Evolutionary conservation across 805 yeast species (phyloP).

Genomic region (Saccharomycopsis javanensis): DNA sequence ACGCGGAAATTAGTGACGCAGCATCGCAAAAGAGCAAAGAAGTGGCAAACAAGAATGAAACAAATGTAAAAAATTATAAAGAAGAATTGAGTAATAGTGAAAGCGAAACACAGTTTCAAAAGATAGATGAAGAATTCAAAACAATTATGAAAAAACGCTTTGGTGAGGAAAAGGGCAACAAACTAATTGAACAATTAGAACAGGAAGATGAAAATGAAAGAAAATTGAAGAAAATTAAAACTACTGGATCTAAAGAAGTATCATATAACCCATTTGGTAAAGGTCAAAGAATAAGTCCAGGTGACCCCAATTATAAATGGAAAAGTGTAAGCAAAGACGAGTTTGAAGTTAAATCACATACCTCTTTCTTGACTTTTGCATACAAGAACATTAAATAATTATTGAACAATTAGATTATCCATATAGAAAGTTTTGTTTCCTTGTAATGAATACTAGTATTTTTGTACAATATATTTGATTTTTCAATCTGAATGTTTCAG

Average conservation of each 20-base stretch:
- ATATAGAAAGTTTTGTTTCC: background rate
- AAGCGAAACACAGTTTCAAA: constrained; percentile 20
- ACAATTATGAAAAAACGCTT: constrained; percentile 80
- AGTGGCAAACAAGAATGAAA: constrained; percentile 20
- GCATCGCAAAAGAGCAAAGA: no score
- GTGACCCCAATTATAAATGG: constrained; percentile 78
- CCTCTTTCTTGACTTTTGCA: constrained; percentile 92
- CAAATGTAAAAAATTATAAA: constrained; percentile 21
- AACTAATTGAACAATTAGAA: constrained; percentile 6
- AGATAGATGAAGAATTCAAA: constrained; percentile 42
- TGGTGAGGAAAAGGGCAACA: constrained; percentile 19
- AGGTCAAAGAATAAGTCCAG: constrained; percentile 77
- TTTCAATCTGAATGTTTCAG: no score
- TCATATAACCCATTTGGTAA: constrained; percentile 90
- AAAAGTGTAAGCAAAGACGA: constrained; percentile 74
- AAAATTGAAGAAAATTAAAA: constrained; percentile 24
- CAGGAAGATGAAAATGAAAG: constrained; percentile 14
- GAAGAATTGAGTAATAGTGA: constrained; percentile 20
- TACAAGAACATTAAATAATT: constrained; percentile 25
- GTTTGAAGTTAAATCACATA: constrained; percentile 82
- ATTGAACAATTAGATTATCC: background rate
- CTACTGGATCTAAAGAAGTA: constrained; percentile 82
- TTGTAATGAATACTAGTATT: background rate
- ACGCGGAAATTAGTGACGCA: no score
- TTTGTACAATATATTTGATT: no score